phyloP scores from a whole-genome alignment of 2,329 filamentous ascomycete genomes.

The Cytospora mali region DNA sequence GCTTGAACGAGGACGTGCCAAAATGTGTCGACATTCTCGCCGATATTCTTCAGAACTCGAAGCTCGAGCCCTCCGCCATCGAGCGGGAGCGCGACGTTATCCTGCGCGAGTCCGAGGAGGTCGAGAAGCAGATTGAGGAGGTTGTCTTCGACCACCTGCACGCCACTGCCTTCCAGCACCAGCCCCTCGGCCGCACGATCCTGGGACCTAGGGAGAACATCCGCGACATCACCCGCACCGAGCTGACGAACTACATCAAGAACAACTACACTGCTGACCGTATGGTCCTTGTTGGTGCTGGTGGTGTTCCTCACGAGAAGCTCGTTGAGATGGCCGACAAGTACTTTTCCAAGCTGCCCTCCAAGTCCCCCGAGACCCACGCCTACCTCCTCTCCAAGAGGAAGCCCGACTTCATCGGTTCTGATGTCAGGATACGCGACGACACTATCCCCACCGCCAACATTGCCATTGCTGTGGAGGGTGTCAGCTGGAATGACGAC shows the following conservation, averaged over 20 bases:
- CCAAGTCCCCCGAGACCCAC: conserved; percentile 72
- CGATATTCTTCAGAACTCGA: conserved; percentile 99
- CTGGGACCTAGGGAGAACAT: conserved; percentile 98
- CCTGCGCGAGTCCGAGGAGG: conserved; percentile 97
- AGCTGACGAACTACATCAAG: conserved; percentile 96
- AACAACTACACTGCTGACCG: conserved; percentile 99
- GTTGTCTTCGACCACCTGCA: conserved; percentile 99
- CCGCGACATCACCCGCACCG: conserved; percentile 87
- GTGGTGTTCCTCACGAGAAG: conserved; percentile 90
- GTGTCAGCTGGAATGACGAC: conserved; percentile 98
- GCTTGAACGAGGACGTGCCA: conserved; percentile 96
- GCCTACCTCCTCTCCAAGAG: conserved; percentile 79
- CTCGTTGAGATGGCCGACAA: conserved; percentile 96
- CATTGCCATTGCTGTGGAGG: conserved; percentile 97
- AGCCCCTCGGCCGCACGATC: conserved; percentile 96
- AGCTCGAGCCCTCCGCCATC: conserved; percentile 89
- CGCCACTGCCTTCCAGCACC: conserved; percentile 95
- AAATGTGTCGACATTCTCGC: conserved; percentile 97
- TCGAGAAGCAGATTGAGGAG: conserved; percentile 99
- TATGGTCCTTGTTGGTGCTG: conserved; percentile 97
- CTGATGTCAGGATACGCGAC: conserved; percentile 92
- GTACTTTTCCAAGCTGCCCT: conserved; percentile 82
- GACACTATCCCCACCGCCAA: conserved; percentile 95
- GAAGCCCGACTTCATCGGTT: conserved; percentile 94
- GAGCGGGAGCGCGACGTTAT: conserved; percentile 99